Evolutionary conservation across 2,329 filamentous ascomycete genomes (phyloP), one percentile per base, ranked within the genome.

Genomic region (Penicillium brasilianum): DNA sequence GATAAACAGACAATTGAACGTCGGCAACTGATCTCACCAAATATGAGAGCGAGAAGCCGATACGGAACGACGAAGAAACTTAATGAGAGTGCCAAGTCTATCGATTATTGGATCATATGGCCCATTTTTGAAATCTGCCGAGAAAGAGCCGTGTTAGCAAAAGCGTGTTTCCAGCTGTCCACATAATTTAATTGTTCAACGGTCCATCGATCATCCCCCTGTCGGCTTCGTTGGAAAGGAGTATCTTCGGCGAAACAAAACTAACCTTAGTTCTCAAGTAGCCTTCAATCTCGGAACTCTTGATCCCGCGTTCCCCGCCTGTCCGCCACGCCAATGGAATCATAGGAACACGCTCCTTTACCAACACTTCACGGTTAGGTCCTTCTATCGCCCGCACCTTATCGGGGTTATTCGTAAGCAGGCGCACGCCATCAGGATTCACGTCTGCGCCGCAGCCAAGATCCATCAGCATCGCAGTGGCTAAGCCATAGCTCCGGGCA

Each of bases 321-420:
- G 84, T 86, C 73, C 91, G 91, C 95, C 95, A 99, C 10, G 92
- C 93, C 62, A 98, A 76, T 3, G 95, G 95, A 60, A 99, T 89
- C 95, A 99, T 99, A 1, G 93, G 89, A 13, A 99, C 93, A 49
- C 95, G 82, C 78, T 98, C 94, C 67, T 85, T 91, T 2, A 99
- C 95, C 9, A 90, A 84, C 13, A 99, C 84, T 78, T 99, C 94
- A 11, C 93, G 83, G 66, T 91, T 91, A 0, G 93, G 93, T 0
- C 95, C 95, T 76, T 99, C 95, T 0, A 99, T 91, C 0, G 95
- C 95, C 16, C 92, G 84, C 44, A 99, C 91, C 81, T 99, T 99
- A 70, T 99, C 95, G 0, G 95, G 95, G 71, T 99, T 99, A 76
- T 99, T 99, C 10, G 95, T 99, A 69, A 99, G 80, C 54, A 99